Base-by-base conservation (phyloP, 495 filamentous ascomycete species). In the Tuber aestivum region DNA sequence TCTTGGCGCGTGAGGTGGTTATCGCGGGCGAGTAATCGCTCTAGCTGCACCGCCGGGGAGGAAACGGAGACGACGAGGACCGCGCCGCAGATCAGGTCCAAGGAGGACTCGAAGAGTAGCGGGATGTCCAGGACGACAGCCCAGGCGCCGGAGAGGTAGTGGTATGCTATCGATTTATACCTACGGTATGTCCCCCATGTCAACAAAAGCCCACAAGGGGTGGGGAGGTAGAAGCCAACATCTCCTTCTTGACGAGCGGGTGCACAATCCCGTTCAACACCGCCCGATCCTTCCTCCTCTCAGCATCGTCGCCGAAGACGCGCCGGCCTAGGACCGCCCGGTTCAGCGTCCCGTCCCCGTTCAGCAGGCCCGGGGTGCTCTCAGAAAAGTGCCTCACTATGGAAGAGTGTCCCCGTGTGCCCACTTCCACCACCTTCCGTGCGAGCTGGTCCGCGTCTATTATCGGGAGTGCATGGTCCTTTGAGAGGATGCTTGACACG, bases 361-460 rank as follows among this genome's bases (percentile, higher is more conserved):
- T 86, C 0, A 99, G 89, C 9, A 98, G 88, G 72, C 96, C 94
- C 0, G 95, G 94, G 0, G 94, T 97, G 40, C 86, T 91, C 38
- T 92, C 87, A 3, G 85, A 87, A 83, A 99, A 98, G 85, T 97
- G 86, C 16, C 85, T 83, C 48, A 97, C 87, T 81, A 97, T 96
- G 23, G 89, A 88, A 50, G 87, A 87, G 89, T 97, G 96, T 80
- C 91, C 93, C 18, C 87, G 77, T 7, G 93, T 96, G 72, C 95
- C 94, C 1, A 95, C 95, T 83, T 93, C 91, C 84, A 98, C 94
- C 76, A 97, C 95, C 79, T 93, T 86, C 79, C 94, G 93, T 73
- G 95, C 94, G 79, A 98, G 86, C 41, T 94, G 83, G 87, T 99
- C 96, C 80, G 95, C 94, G 85, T 99, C 95, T 87, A 99, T 92